Conservation (phyloP, 306 rosid species). For the Cicer bijugum region DNA sequence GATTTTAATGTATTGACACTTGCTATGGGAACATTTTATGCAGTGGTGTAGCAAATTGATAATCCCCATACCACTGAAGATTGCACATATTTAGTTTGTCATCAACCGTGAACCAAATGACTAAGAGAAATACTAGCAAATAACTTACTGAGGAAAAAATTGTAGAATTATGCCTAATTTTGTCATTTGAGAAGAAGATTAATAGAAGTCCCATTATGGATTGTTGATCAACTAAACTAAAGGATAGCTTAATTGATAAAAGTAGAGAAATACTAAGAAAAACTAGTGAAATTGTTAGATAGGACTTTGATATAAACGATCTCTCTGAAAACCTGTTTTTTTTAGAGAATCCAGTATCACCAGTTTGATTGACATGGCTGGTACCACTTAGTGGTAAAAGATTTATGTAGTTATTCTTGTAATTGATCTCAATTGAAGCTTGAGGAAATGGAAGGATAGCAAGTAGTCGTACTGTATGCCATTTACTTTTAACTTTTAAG, state of each 20-base stretch:
- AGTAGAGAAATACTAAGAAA: not conserved
- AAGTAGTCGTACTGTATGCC: conserved; percentile 1
- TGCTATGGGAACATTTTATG: conserved; percentile 21
- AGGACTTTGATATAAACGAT: not conserved
- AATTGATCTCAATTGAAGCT: conserved; percentile 16
- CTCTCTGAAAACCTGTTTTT: not conserved
- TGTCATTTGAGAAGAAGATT: conserved; percentile 2
- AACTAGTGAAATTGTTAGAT: not conserved
- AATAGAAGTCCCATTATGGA: not conserved
- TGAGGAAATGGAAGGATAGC: not conserved
- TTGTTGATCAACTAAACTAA: not conserved
- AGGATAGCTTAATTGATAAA: not conserved
- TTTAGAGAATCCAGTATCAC: not conserved
- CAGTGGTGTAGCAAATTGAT: conserved; percentile 8
- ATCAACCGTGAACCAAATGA: not conserved
- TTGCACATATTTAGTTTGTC: not conserved
- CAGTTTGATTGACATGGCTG: not conserved
- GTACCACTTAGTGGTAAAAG: not conserved
- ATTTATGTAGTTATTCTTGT: conserved; percentile 15
- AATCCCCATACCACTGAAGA: not conserved
- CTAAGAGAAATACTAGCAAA: not conserved
- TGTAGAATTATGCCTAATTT: conserved; percentile 6
- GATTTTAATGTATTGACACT: conserved; percentile 20
- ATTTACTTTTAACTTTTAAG: conserved; percentile 21
- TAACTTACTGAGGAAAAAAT: not conserved